These are phyloP conservation scores for Cryphonectria naterciae DNA, from an alignment of 2,329 filamentous ascomycete species.

Conservation along the genomic window DNA sequence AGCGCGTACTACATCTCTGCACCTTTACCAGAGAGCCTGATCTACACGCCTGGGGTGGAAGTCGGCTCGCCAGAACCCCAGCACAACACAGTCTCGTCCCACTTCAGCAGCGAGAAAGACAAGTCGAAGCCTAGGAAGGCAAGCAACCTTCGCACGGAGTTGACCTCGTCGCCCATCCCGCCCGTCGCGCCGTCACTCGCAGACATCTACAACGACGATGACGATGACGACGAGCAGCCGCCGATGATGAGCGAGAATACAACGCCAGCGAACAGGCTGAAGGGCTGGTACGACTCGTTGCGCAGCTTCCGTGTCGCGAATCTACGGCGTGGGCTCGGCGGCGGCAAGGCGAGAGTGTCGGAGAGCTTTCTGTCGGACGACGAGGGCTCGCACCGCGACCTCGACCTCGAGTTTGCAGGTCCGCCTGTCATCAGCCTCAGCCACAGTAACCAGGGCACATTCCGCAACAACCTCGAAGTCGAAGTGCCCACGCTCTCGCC, in stretches of 20 bases:
- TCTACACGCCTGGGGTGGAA: constrained; percentile 14
- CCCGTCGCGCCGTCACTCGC: constrained; percentile 12
- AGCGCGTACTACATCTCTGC: constrained; percentile 20
- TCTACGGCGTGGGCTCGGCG: constrained; percentile 16
- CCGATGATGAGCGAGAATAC: constrained; percentile 4
- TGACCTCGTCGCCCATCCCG: constrained; percentile 18
- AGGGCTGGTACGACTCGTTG: constrained; percentile 23
- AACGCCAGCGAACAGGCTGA: constrained; percentile 15
- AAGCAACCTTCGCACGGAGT: constrained; percentile 25
- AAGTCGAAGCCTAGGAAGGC: constrained; percentile 23
- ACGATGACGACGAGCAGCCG: not conserved
- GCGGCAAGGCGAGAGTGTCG: constrained; percentile 32
- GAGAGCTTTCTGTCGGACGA: constrained; percentile 35
- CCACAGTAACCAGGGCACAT: constrained; percentile 33
- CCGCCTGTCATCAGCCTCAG: constrained; percentile 28
- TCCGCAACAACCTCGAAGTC: constrained; percentile 37
- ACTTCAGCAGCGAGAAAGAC: constrained; percentile 12
- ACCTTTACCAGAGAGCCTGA: constrained; percentile 1
- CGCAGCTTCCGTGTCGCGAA: constrained; percentile 26
- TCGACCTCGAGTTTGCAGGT: constrained; percentile 22
- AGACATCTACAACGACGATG: constrained; percentile 7
- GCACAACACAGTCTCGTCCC: not conserved
- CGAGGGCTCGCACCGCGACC: constrained; percentile 25
- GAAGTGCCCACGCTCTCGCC: constrained; percentile 35
- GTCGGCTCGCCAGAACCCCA: constrained; percentile 1